Evolutionary conservation across 352 stramenopile genomes (phyloP), one percentile per base, ranked within the genome.

Genomic region (Pythium aquatile): DNA sequence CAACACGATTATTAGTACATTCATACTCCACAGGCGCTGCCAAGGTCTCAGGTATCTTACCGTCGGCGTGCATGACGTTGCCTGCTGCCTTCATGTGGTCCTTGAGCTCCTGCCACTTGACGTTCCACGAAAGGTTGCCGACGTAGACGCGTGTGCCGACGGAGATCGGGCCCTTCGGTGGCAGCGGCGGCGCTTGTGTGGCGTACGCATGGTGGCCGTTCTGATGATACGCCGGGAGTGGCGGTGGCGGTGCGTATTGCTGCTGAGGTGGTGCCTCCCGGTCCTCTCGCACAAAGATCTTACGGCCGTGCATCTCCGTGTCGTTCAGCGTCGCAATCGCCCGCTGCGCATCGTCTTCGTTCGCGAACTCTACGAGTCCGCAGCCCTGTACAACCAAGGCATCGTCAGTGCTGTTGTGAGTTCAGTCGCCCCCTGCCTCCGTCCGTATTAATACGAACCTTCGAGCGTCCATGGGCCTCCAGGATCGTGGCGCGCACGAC

Each of bases 101-200:
- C 71, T 99, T 98, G 24, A 99, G 85, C 29, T 98, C 90, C 64
- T 98, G 89, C 94, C 94, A 99, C 51, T 90, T 96, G 42, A 97
- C 84, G 42, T 81, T 82, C 89, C 91, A 99, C 33, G 83, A 83
- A 10, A 99, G 71, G 61, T 99, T 97, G 48, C 86, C 86, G 11
- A 97, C 85, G 61, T 94, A 97, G 14, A 97, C 88, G 11, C 88
- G 83, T 30, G 74, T 83, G 48, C 84, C 73, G 30, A 33, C 16
- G 26, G 39, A 29, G 6, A 28, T 37, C 5, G 40, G 11, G 37
- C 30, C n/a, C 37, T 40, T 28, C 16, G 33, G 54, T 2, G 54
- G 33, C 54, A 52, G 47, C 28, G 48, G 52, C 35, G 35, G 48
- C 17, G 44, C 58, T 14, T 35, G 35, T 10, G 17, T 16, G 14